Evolutionary conservation across 2,329 filamentous ascomycete genomes (phyloP), one percentile per base, ranked within the genome.

Genomic region (Phyllosticta capitalensis): DNA sequence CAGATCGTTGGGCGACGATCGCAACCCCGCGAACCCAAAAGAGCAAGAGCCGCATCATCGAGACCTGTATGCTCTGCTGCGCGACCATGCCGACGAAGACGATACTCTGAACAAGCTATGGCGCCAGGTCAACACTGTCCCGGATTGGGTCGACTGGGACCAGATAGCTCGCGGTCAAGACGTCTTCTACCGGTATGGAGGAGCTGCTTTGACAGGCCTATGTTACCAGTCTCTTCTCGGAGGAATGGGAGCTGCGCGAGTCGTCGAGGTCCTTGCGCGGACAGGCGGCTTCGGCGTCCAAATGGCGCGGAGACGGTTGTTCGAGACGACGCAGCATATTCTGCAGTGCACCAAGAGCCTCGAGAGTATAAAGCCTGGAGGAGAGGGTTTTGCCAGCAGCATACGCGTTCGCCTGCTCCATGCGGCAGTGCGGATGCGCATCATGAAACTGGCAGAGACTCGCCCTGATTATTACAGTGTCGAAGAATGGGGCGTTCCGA

Each of bases 101-200:
- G 74, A 80, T 22, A 79, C 81, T 48, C 73, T 85, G 21, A 66
- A 70, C 7, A 65, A 79, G 58, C 74, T 92, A 9, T 92, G 88
- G 88, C 69, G 72, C 0, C 78, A 90, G 67, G 77, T 88, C 59
- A 86, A 83, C 60, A 84, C 80, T 0, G 72, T 90, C 3, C 89
- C 88, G 0, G 76, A 81, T 0, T 92, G 88, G 87, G 88, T 92
- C 2, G 83, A 91, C 68, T 92, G 87, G 88, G 80, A 81, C 1
- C 87, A 90, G 67, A 86, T 92, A 59, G 77, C 80, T 61, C 78
- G 88, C 66, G 89, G 88, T 0, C 88, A 92, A 68, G 82, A 88
- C 64, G 82, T 90, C 0, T 90, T 91, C 67, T 91, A 89, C 70
- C 82, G 88, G 38, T 92, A 91, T 70, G 87, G 83, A 19, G 84